Evolutionary conservation across 2,329 filamentous ascomycete genomes (phyloP).

Genomic region (Xylaria sp.): DNA sequence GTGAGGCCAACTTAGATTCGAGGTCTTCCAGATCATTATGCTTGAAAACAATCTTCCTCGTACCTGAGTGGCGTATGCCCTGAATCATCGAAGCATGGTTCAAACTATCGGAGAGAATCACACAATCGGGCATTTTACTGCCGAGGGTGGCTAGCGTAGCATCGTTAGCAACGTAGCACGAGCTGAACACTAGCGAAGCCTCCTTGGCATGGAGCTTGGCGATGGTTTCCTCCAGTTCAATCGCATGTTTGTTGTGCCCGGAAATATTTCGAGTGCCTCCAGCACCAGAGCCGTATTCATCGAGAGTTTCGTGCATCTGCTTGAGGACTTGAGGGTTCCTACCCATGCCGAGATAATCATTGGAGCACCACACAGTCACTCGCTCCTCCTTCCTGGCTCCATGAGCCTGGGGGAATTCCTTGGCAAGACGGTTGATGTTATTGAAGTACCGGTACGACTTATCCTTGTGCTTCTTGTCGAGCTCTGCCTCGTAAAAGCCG

Average conservation of each 20-base stretch:
- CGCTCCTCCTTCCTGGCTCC: conserved; percentile 83
- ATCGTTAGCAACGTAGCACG: conserved; percentile 98
- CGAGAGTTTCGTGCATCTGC: conserved; percentile 93
- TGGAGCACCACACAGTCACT: conserved; percentile 99
- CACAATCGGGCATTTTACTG: conserved; percentile 94
- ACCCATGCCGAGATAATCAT: conserved; percentile 98
- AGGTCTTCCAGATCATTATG: conserved; percentile 96
- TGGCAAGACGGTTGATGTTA: conserved; percentile 98
- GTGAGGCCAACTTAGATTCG: conserved; percentile 88
- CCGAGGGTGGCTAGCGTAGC: conserved; percentile 96
- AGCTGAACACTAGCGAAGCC: conserved; percentile 91
- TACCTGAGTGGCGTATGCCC: conserved; percentile 95
- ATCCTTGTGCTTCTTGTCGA: conserved; percentile 99
- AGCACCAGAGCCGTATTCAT: conserved; percentile 93
- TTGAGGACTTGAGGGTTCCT: conserved; percentile 86
- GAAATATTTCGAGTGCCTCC: conserved; percentile 98
- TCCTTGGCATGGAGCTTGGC: conserved; percentile 94
- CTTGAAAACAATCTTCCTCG: conserved; percentile 98
- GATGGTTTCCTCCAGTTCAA: conserved; percentile 81
- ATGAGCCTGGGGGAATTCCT: conserved; percentile 95
- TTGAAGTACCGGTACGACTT: conserved; percentile 99
- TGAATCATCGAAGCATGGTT: conserved; percentile 99
- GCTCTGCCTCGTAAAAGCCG: conserved; percentile 83
- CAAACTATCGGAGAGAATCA: conserved; percentile 95
- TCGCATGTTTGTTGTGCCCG: conserved; percentile 94